Evolutionary conservation across 2,329 filamentous ascomycete species (phyloP).

Genomic region (Fusarium musae): DNA sequence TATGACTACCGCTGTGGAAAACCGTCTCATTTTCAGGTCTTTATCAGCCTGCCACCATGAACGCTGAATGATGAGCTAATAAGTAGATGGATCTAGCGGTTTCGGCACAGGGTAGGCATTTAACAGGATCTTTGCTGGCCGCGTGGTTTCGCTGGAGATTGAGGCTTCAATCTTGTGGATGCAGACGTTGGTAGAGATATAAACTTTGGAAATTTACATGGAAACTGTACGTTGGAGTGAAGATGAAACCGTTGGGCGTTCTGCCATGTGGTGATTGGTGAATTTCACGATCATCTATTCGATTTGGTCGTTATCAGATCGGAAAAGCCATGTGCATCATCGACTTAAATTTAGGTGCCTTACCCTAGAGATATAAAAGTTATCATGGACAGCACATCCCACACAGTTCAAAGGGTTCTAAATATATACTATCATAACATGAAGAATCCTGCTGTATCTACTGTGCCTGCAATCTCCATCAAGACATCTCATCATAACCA

Average conservation of each 20-base stretch:
- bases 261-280: conserved; percentile 4
- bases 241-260: neutral
- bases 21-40: conserved; percentile 45
- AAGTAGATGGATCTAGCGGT: neutral
- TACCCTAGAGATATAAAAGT: neutral
- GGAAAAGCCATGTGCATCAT: conserved; percentile 25
- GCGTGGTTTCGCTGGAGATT: neutral
- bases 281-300: conserved; percentile 5
- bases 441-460: neutral
- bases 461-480: neutral
- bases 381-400: neutral
- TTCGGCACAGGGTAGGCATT: conserved; percentile 12
- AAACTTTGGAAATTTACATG: neutral
- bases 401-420: neutral
- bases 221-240: neutral
- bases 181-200: neutral
- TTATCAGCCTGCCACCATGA: neutral
- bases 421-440: neutral
- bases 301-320: conserved; percentile 31
- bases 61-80: conserved; percentile 12
- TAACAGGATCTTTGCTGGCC: neutral
- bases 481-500: neutral
- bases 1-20: conserved; percentile 65
- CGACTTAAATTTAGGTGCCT: neutral
- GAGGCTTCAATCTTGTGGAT: neutral